These are phyloP conservation scores for Suhomyces coccinellae DNA, from an alignment of 1,139 yeast species.

Conservation along the genomic window DNA sequence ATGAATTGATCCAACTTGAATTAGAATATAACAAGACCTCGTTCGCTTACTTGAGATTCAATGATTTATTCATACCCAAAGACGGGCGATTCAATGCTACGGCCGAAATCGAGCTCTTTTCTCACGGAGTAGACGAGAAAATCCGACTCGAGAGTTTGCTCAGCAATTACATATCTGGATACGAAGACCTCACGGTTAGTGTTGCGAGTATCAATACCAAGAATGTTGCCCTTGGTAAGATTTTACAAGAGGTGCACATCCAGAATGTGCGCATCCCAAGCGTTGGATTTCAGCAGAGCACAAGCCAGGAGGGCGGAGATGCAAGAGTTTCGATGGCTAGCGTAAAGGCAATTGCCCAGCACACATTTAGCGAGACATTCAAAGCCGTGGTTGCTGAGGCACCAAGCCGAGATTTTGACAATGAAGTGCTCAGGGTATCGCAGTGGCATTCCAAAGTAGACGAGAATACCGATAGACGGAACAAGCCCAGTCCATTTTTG, in stretches of 20 bases:
- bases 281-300: conserved; percentile 12
- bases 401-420: no score
- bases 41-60: conserved; percentile 19
- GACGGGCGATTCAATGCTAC: conserved; percentile 17
- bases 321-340: background rate
- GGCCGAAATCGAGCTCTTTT: conserved; percentile 16
- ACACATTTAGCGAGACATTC: background rate
- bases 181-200: conserved; percentile 14
- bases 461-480: background rate
- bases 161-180: conserved; percentile 27
- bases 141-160: conserved; percentile 20
- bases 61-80: conserved; percentile 21
- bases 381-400: background rate
- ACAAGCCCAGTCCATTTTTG: conserved; percentile 30
- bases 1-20: conserved; percentile 20
- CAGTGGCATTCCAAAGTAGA: background rate
- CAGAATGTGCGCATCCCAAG: conserved; percentile 19
- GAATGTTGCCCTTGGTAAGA: conserved; percentile 18
- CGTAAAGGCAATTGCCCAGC: background rate
- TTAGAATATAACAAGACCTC: conserved; percentile 19
- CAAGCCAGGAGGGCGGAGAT: background rate
- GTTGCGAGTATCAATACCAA: conserved; percentile 15
- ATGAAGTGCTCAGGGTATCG: background rate
- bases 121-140: conserved; percentile 13
- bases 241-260: conserved; percentile 19